Percentiles rank a stretch among this genome's conserved stretches.
phyloP scores from a whole-genome alignment of 805 yeast species.

The Cyberlindnera galapagoensis region DNA sequence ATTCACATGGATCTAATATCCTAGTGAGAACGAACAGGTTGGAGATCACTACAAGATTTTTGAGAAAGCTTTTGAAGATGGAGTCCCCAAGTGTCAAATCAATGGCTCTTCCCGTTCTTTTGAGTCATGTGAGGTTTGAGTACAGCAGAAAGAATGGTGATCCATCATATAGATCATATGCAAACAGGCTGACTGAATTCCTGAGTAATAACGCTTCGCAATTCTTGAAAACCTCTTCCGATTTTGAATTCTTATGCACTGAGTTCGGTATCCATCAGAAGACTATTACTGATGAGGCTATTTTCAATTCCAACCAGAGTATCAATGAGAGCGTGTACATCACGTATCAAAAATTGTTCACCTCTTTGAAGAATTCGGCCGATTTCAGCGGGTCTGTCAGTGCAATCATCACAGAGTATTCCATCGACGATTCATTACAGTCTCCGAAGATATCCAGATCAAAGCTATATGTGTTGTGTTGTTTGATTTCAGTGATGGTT shows the following conservation, averaged over 20 bases:
- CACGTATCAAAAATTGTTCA: constrained; percentile 11
- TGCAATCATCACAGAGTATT: constrained; percentile 5
- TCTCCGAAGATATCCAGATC: constrained; percentile 12
- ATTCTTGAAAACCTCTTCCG: constrained; percentile 9
- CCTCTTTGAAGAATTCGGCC: constrained; percentile 6
- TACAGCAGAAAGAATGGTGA: constrained; percentile 5
- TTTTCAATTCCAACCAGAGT: constrained; percentile 10
- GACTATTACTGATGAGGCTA: constrained; percentile 7
- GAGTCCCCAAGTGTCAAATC: constrained; percentile 7
- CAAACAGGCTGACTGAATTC: constrained; percentile 14
- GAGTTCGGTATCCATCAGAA: constrained; percentile 6
- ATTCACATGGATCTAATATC: constrained; percentile 8
- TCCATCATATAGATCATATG: constrained; percentile 7
- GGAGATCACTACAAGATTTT: constrained; percentile 13
- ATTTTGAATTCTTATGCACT: constrained; percentile 11
- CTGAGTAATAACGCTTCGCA: constrained; percentile 13
- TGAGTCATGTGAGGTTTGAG: constrained; percentile 13
- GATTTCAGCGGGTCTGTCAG: constrained; percentile 6
- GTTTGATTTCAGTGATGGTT: constrained; percentile 16
- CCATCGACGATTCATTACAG: constrained; percentile 4
- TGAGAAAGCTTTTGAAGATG: constrained; percentile 12
- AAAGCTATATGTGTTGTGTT: constrained; percentile 15
- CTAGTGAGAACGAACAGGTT: constrained; percentile 18
- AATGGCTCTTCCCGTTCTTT: constrained; percentile 12
- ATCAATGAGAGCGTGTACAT: constrained; percentile 12